A percentile compares a stretch with the other conserved stretches of the same genome.
phyloP scores from a whole-genome alignment of 352 stramenopile species.

The Globisporangium radiosum region DNA sequence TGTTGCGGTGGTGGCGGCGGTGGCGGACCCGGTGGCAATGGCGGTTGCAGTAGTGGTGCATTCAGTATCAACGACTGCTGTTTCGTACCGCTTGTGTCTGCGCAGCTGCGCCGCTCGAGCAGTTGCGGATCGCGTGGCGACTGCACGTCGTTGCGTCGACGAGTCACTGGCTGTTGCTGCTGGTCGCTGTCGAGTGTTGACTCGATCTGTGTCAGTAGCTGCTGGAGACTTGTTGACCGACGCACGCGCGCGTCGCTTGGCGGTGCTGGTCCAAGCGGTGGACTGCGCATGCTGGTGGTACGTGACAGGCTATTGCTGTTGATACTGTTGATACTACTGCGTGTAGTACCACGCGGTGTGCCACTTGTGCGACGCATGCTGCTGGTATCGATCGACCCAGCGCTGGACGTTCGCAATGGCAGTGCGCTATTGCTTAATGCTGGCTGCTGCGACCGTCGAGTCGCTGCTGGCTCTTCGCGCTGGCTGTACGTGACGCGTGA shows the following conservation, averaged over 20 bases:
- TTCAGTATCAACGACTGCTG: too few species aligned
- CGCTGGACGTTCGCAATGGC: too few species aligned
- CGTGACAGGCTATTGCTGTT: not conserved
- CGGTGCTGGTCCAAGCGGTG: constrained; percentile 13
- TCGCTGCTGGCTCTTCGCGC: not conserved
- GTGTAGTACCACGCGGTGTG: not conserved
- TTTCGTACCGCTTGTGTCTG: too few species aligned
- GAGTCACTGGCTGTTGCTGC: not conserved
- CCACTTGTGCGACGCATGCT: too few species aligned
- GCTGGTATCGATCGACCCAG: too few species aligned
- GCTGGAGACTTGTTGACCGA: constrained; percentile 50
- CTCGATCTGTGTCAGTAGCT: constrained; percentile 40
- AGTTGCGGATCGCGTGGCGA: not conserved
- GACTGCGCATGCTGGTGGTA: constrained; percentile 2
- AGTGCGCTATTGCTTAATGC: too few species aligned
- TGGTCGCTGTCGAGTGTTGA: constrained; percentile 7
- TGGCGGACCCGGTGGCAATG: not conserved
- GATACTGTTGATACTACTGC: not conserved
- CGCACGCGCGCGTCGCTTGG: constrained; percentile 12
- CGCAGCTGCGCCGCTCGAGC: too few species aligned
- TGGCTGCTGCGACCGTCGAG: too few species aligned
- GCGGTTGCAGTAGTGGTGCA: too few species aligned
- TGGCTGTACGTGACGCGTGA: not conserved
- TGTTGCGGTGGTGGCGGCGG: not conserved
- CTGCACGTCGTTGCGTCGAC: not conserved